A percentile compares a stretch with the other conserved stretches of the same genome.
Evolutionary conservation across 805 yeast species (phyloP).

Genomic region (Saturnispora sanitii): DNA sequence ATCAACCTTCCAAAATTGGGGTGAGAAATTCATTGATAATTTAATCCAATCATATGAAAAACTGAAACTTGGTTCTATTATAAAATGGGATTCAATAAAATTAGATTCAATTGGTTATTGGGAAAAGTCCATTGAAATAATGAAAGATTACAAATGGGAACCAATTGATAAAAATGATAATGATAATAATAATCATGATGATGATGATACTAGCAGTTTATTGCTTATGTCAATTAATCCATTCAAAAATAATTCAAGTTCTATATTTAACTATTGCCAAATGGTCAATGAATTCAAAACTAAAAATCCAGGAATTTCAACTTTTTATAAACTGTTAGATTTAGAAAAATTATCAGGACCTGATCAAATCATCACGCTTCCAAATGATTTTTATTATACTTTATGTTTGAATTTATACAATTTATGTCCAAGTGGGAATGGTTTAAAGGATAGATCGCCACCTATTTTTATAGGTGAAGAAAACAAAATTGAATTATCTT

Average conservation of each 20-base stretch:
- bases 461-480: conserved; percentile 33
- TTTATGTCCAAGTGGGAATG: conserved; percentile 33
- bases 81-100: conserved; percentile 13
- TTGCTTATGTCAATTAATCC: conserved; percentile 4
- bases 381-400: conserved; percentile 30
- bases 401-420: conserved; percentile 50
- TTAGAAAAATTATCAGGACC: conserved; percentile 29
- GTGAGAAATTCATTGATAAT: conserved; percentile 30
- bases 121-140: neutral
- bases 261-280: too few species aligned
- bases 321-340: conserved; percentile 33
- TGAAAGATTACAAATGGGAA: neutral
- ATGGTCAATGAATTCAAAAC: conserved; percentile 24
- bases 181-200: too few species aligned
- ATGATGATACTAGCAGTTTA: too few species aligned
- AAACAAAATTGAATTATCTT: conserved; percentile 34
- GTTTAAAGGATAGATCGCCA: conserved; percentile 23
- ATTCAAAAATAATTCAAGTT: neutral
- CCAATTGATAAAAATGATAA: neutral
- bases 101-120: conserved; percentile 12
- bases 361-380: conserved; percentile 22
- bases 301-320: conserved; percentile 28
- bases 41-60: conserved; percentile 37
- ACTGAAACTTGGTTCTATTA: conserved; percentile 37
- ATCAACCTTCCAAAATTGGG: conserved; percentile 22